Evolutionary conservation across 345 rosid genomes (phyloP).

Genomic region (Carallia pectinifolia): DNA sequence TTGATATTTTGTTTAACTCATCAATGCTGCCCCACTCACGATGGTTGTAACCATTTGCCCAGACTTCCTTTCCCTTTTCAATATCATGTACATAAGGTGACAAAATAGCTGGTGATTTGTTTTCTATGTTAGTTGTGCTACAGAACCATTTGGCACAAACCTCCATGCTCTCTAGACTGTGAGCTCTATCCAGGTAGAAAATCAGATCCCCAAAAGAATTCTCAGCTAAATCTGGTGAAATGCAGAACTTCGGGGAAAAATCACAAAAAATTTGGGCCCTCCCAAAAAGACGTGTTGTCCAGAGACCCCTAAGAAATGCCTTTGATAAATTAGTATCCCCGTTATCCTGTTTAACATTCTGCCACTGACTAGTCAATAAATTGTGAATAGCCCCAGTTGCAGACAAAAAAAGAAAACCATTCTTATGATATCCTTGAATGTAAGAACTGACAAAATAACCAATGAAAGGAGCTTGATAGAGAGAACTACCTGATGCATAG

Average conservation of each 20-base stretch:
- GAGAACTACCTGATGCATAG: background rate
- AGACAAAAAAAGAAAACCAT: slow-evolving; percentile 1
- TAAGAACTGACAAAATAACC: background rate
- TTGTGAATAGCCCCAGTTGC: slow-evolving; percentile 5
- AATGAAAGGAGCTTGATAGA: background rate
- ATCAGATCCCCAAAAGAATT: slow-evolving; percentile 54
- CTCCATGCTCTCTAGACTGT: slow-evolving; percentile 97
- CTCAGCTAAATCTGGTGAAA: slow-evolving; percentile 30
- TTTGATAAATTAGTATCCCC: slow-evolving; percentile 45
- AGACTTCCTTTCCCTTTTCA: slow-evolving; percentile 21
- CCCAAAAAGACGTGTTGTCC: slow-evolving; percentile 69
- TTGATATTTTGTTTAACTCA: slow-evolving; percentile 41
- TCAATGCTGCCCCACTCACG: slow-evolving; percentile 21
- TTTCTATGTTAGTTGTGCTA: slow-evolving; percentile 42
- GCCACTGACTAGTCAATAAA: slow-evolving; percentile 13
- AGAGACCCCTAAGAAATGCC: slow-evolving; percentile 74
- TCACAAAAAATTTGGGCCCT: slow-evolving; percentile 79
- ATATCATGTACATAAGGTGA: slow-evolving; percentile 18
- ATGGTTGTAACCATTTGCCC: slow-evolving; percentile 41
- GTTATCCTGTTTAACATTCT: slow-evolving; percentile 36
- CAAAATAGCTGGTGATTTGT: slow-evolving; percentile 21
- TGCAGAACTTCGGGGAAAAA: slow-evolving; percentile 30
- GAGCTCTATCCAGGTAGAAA: slow-evolving; percentile 96
- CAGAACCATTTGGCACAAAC: slow-evolving; percentile 89
- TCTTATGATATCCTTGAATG: background rate